Percentiles rank a stretch among this genome's conserved stretches.
These are phyloP conservation scores for Ustilago hordei DNA, from an alignment of 1,284 basidiomycete species.

Conservation along the genomic window DNA sequence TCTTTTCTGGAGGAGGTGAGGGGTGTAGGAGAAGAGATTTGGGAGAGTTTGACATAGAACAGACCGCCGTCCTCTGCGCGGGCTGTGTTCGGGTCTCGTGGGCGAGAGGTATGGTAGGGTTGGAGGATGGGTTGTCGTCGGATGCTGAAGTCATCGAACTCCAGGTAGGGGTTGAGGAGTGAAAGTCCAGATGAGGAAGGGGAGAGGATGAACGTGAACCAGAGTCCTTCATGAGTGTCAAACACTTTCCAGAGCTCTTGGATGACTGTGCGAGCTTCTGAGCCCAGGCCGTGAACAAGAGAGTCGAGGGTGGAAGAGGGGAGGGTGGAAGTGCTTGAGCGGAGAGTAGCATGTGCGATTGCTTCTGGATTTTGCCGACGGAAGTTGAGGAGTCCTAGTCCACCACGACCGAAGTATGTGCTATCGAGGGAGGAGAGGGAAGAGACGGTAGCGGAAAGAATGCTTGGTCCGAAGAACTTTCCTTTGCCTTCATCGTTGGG, in stretches of 20 bases:
- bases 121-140: constrained; percentile 42
- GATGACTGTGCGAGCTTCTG: constrained; percentile 14
- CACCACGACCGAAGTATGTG: constrained; percentile 45
- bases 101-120: constrained; percentile 34
- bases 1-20: background rate
- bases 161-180: constrained; percentile 38
- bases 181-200: constrained; percentile 2
- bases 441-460: constrained; percentile 29
- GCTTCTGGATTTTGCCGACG: constrained; percentile 3
- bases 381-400: constrained; percentile 44
- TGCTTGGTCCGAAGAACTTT: constrained; percentile 43
- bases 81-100: constrained; percentile 35
- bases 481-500: constrained; percentile 3
- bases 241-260: constrained; percentile 45
- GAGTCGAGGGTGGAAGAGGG: background rate
- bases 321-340: constrained; percentile 11
- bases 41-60: constrained; percentile 54
- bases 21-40: constrained; percentile 32
- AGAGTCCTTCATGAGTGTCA: constrained; percentile 47
- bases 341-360: constrained; percentile 12
- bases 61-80: constrained; percentile 55
- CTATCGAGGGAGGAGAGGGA: constrained; percentile 22
- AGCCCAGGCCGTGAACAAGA: constrained; percentile 26
- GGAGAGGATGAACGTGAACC: constrained; percentile 50
- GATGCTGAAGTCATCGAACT: constrained; percentile 57